Evolutionary conservation across 306 rosid genomes (phyloP).

Genomic region (Medicago arabica): DNA sequence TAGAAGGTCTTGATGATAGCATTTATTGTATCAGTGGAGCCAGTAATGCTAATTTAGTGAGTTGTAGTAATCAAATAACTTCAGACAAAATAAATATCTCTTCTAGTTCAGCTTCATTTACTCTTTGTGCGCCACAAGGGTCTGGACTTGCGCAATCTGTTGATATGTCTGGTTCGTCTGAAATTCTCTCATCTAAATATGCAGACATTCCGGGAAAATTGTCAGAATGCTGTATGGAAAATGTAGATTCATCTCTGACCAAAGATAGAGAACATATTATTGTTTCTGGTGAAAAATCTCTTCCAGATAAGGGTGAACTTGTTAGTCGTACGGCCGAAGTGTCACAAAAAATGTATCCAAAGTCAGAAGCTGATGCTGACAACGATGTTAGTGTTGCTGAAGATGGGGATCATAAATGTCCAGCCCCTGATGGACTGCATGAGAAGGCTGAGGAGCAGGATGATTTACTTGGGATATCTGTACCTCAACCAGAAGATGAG

Average conservation of each 20-base stretch:
- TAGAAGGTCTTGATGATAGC: slow-evolving; percentile 66
- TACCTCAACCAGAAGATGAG: slow-evolving; percentile 59
- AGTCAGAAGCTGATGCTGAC: slow-evolving; percentile 55
- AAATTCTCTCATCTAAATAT: slow-evolving; percentile 56
- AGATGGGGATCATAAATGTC: slow-evolving; percentile 51
- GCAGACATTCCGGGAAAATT: slow-evolving; percentile 41
- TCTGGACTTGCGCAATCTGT: slow-evolving; percentile 50
- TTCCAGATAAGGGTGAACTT: slow-evolving; percentile 36
- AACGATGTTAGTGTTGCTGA: slow-evolving; percentile 45
- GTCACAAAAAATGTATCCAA: slow-evolving; percentile 45
- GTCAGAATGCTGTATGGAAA: slow-evolving; percentile 39
- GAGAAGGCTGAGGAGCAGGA: slow-evolving; percentile 53
- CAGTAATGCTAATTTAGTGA: slow-evolving; percentile 53
- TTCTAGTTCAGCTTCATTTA: slow-evolving; percentile 60
- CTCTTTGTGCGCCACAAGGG: slow-evolving; percentile 55
- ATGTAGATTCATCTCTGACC: slow-evolving; percentile 27
- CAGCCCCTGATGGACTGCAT: slow-evolving; percentile 50
- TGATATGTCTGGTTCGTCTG: slow-evolving; percentile 49
- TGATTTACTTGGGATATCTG: slow-evolving; percentile 46
- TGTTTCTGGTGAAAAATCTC: slow-evolving; percentile 49
- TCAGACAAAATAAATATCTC: slow-evolving; percentile 50
- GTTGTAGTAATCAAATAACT: slow-evolving; percentile 47
- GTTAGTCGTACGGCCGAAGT: slow-evolving; percentile 37
- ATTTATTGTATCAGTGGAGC: slow-evolving; percentile 64
- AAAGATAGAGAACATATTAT: slow-evolving; percentile 46